phyloP scores from a whole-genome alignment of 2,329 filamentous ascomycete genomes.

The Phialemoniopsis sp. region DNA sequence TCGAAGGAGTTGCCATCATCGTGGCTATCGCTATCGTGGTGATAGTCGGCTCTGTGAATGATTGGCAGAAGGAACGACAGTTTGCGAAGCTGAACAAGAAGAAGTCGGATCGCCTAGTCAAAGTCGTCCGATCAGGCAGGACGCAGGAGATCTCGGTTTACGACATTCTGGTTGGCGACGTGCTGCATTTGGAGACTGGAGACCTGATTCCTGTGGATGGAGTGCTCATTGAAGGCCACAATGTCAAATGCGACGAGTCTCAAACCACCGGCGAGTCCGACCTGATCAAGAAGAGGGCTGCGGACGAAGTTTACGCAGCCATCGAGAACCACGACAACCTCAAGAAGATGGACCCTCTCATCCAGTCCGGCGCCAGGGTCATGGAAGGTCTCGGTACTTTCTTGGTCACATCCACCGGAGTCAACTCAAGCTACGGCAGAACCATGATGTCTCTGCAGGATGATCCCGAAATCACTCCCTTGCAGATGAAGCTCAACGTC shows the following conservation, averaged over 20 bases:
- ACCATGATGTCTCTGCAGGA: conserved; percentile 72
- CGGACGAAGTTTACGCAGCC: conserved; percentile 64
- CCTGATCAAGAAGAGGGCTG: conserved; percentile 63
- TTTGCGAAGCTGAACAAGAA: conserved; percentile 76
- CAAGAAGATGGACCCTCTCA: conserved; percentile 76
- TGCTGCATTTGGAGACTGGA: conserved; percentile 69
- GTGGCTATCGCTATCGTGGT: conserved; percentile 77
- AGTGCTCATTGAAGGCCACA: conserved; percentile 67
- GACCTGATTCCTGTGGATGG: conserved; percentile 73
- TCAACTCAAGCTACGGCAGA: conserved; percentile 71
- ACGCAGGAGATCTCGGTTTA: conserved; percentile 57
- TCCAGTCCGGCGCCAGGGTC: conserved; percentile 78
- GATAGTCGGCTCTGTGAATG: conserved; percentile 71
- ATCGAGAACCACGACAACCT: conserved; percentile 63
- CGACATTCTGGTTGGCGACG: conserved; percentile 66
- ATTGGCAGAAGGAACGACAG: conserved; percentile 77
- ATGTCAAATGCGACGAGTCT: conserved; percentile 74
- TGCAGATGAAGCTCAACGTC: conserved; percentile 71
- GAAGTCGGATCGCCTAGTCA: conserved; percentile 72
- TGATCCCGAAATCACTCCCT: conserved; percentile 69
- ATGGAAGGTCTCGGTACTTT: conserved; percentile 75
- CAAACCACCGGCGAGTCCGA: conserved; percentile 79
- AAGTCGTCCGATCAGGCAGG: conserved; percentile 67
- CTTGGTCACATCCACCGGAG: conserved; percentile 68
- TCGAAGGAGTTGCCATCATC: conserved; percentile 78